Percentiles rank a stretch among this genome's conserved stretches.
phyloP scores from a whole-genome alignment of 148 eudicot species.

The Hydrangea macrophylla region DNA sequence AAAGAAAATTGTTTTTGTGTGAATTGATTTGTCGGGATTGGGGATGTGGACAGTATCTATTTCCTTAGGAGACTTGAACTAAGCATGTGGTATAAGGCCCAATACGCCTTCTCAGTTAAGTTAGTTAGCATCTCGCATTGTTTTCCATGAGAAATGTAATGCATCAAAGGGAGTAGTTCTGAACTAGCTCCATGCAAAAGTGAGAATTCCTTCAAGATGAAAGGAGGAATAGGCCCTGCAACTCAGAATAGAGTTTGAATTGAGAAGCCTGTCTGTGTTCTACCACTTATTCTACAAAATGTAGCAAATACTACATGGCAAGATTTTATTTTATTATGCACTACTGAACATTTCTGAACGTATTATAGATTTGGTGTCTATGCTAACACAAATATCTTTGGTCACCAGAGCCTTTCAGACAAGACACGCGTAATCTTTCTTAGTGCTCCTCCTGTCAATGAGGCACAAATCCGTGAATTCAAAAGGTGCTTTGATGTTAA shows the following conservation, averaged over 20 bases:
- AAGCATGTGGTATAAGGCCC: too few relatives aligned
- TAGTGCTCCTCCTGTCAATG: slow-evolving; percentile 51
- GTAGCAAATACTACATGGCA: not conserved
- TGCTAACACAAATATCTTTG: slow-evolving; percentile 6
- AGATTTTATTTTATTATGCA: not conserved
- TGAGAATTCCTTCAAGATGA: too few relatives aligned
- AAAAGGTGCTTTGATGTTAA: slow-evolving; percentile 24
- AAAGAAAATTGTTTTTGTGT: too few relatives aligned
- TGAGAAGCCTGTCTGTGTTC: not conserved
- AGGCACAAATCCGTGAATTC: slow-evolving; percentile 31
- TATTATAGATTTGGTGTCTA: slow-evolving; percentile 2
- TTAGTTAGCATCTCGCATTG: too few relatives aligned
- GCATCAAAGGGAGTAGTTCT: too few relatives aligned
- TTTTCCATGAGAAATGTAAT: too few relatives aligned
- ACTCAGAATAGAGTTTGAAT: not conserved
- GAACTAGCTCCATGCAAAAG: too few relatives aligned
- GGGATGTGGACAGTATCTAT: too few relatives aligned
- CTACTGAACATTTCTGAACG: not conserved
- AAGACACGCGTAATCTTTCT: slow-evolving; percentile 55
- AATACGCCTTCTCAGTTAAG: too few relatives aligned
- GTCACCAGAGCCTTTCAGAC: slow-evolving; percentile 47
- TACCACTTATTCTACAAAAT: not conserved
- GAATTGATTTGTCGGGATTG: too few relatives aligned
- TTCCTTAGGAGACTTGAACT: too few relatives aligned
- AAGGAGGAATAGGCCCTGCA: not conserved